Conservation (phyloP, 23 red algal species). For the Chondrus crispus region DNA sequence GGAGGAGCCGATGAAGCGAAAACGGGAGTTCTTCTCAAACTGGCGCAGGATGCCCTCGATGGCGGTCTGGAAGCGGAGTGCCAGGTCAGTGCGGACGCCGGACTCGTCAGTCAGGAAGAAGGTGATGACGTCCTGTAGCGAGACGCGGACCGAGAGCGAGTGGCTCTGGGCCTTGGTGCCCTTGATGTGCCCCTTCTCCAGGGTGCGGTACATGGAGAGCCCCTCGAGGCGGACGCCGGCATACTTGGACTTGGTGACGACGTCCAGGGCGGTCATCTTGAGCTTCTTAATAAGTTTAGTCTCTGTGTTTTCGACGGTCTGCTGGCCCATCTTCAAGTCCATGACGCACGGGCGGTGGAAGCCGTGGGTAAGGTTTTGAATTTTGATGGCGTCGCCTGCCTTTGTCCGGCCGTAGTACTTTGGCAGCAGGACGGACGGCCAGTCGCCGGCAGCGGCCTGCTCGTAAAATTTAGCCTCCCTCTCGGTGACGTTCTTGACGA, state of each 20-base stretch:
- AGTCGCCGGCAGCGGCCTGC: constrained; percentile 1
- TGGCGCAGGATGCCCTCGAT: constrained; percentile 38
- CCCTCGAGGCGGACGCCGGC: constrained; percentile 57
- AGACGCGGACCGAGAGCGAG: constrained; percentile 36
- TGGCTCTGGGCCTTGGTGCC: constrained; percentile 52
- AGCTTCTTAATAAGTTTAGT: constrained; percentile 41
- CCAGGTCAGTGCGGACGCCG: constrained; percentile 54
- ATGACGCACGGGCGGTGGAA: constrained; percentile 50
- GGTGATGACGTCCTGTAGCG: constrained; percentile 52
- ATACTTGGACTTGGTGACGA: constrained; percentile 22
- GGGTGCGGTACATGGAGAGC: constrained; percentile 45
- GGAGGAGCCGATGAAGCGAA: constrained; percentile 62
- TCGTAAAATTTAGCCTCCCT: constrained; percentile 54
- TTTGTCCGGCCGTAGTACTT: constrained; percentile 21
- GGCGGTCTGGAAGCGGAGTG: constrained; percentile 46
- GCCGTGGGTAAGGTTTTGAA: constrained; percentile 40
- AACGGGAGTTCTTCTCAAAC: constrained; percentile 43
- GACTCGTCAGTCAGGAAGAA: constrained; percentile 66
- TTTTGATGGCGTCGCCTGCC: constrained; percentile 20
- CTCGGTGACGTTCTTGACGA: constrained; percentile 35
- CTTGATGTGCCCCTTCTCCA: constrained; percentile 37
- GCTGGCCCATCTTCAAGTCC: constrained; percentile 55
- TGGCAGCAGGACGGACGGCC: constrained; percentile 38
- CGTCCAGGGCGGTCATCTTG: constrained; percentile 53
- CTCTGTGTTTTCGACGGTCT: constrained; percentile 41